Conservation (phyloP, 192 early-diverging fungal genomes). For the Backusella morwellensis region DNA sequence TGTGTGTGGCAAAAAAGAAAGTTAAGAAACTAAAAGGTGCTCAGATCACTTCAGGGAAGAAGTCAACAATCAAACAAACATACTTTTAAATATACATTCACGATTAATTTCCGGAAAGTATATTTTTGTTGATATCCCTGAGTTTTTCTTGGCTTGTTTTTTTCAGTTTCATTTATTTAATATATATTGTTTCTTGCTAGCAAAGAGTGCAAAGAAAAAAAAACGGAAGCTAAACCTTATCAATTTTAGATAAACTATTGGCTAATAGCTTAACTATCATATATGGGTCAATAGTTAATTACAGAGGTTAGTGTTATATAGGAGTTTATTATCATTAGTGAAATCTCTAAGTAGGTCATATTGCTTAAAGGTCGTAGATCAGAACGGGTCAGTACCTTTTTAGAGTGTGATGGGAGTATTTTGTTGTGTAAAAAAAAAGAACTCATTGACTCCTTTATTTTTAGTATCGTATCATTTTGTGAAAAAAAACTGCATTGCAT, state of each 20-base stretch:
- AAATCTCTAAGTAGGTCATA: neutral
- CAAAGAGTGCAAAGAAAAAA: neutral
- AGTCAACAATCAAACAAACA: neutral
- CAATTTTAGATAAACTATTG: neutral
- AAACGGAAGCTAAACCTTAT: neutral
- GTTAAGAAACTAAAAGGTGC: neutral
- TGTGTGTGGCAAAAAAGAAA: neutral
- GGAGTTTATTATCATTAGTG: neutral
- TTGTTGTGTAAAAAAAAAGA: neutral
- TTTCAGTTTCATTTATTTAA: neutral
- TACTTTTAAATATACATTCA: neutral
- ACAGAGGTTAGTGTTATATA: neutral
- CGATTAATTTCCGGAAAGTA: neutral
- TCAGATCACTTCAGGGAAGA: neutral
- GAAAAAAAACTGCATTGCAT: neutral
- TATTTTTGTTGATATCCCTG: neutral
- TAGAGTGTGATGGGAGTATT: neutral
- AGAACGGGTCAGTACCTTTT: slow-evolving; percentile 4
- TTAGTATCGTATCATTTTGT: neutral
- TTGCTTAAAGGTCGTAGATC: neutral
- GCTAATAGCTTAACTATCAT: neutral
- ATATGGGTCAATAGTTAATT: neutral
- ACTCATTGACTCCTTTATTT: neutral
- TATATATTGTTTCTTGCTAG: neutral
- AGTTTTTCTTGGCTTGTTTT: neutral